phyloP scores from a whole-genome alignment of 768 basidiomycete genomes.

The Tylopilus plumbeoviolaceoides region DNA sequence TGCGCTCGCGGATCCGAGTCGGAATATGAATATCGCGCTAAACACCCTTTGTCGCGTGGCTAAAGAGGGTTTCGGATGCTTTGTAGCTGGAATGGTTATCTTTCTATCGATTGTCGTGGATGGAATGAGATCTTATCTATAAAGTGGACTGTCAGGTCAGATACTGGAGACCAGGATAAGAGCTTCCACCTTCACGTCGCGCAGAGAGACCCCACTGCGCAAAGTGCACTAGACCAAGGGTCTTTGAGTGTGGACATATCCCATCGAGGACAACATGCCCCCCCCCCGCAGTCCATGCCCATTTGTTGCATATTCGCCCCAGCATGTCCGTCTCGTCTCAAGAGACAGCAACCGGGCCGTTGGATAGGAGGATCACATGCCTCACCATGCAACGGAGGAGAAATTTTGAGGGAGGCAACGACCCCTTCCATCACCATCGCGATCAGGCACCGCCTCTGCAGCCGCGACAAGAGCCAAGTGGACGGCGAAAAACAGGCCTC shows the following conservation, averaged over 20 bases:
- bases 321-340: not conserved
- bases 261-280: not conserved
- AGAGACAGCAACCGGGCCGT: not conserved
- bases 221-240: not conserved
- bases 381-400: not conserved
- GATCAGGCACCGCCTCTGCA: slow-evolving; percentile 9
- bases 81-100: no score
- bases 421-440: slow-evolving; percentile 12
- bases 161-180: not conserved
- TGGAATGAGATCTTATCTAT: slow-evolving; percentile 3
- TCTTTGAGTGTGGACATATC: not conserved
- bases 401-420: not conserved
- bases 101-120: no score
- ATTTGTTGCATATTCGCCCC: not conserved
- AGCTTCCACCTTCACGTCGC: not conserved
- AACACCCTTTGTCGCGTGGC: no score
- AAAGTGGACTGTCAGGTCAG: not conserved
- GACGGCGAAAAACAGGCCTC: not conserved
- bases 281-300: not conserved
- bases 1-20: no score
- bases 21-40: no score
- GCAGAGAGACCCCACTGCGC: not conserved
- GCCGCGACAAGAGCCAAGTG: not conserved
- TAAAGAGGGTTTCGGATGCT: no score
- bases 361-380: not conserved